Base-by-base conservation (phyloP, 2,329 filamentous ascomycete genomes). In the Dothideomycetidae sp. region DNA sequence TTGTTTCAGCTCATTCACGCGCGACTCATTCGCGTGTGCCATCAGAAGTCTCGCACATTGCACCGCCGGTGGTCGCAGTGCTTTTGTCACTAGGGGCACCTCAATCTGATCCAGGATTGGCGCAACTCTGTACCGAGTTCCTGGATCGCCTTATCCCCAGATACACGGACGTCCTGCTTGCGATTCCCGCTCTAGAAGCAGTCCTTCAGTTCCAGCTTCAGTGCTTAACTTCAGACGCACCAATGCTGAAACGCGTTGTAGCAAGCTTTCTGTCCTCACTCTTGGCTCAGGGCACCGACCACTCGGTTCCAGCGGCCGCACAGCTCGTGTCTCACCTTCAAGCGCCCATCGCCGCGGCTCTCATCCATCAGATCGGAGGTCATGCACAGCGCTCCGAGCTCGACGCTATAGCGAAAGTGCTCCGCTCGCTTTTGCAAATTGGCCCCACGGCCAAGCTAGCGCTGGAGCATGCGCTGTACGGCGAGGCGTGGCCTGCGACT, bases 41-140 rank as follows among this genome's bases (percentile, higher is more conserved):
- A 3, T 51, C 54, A 4, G 66, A 73, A 37, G 63, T 75, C 31
- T 61, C 53, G 5, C 59, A 56, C 33, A 62, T 79, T 9, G 57
- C 81, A 10, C 63, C 64, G 17, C 80, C 81, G 68, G 68, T 78
- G 4, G 60, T 78, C 10, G 61, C 62, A 7, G 62, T 85, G 11
- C 60, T 85, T 28, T 67, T 71, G 44, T 64, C 68, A 21, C 62
- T 85, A n/a, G 64, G 71, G 35, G 67, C 68, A 31, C 73, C 72
- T 33, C 69, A 71, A 7, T 68, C 70, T 31, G 81, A 88, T 42
- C 70, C 74, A 0, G 81, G 85, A 45, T 64, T 88, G 9, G 66
- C 81, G 1, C 77, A 86, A 45, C 75, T 76, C 40, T 75, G 75
- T 34, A 78, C 88, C 33, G 78, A 85, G 38, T 76, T 88, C 41